Conservation (phyloP, 257 asterid species). For the Mentha longifolia region DNA sequence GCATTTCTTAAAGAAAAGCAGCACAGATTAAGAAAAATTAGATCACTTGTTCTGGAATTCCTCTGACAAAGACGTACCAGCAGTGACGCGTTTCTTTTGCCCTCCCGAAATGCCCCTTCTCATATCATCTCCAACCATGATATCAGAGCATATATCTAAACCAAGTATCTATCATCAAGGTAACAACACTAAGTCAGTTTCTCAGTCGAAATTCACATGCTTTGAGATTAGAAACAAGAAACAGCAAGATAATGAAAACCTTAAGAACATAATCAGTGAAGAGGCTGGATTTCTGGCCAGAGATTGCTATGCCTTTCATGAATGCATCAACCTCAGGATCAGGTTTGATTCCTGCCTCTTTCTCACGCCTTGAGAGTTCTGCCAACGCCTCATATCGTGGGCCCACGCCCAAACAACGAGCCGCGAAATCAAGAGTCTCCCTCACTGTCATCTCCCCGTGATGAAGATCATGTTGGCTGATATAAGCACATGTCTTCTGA, state of each 20-base stretch:
- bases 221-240: neutral
- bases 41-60: neutral
- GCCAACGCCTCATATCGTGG: constrained; percentile 40
- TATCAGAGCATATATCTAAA: constrained; percentile 39
- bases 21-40: neutral
- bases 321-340: constrained; percentile 55
- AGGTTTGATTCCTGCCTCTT: constrained; percentile 49
- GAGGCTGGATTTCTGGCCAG: constrained; percentile 47
- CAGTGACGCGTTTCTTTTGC: constrained; percentile 45
- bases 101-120: constrained; percentile 52
- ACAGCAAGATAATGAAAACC: constrained; percentile 31
- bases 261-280: constrained; percentile 50
- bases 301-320: constrained; percentile 48
- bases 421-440: constrained; percentile 57
- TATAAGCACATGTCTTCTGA: constrained; percentile 54
- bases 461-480: constrained; percentile 54
- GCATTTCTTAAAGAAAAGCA: neutral
- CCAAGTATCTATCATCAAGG: constrained; percentile 39
- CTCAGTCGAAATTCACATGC: neutral
- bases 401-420: constrained; percentile 56
- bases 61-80: constrained; percentile 29
- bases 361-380: constrained; percentile 56
- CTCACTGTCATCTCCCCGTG: constrained; percentile 63
- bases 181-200: neutral
- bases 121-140: constrained; percentile 49